Evolutionary conservation across 2,329 filamentous ascomycete genomes (phyloP), one percentile per base, ranked within the genome.

Genomic region (Penicillium sp.): DNA sequence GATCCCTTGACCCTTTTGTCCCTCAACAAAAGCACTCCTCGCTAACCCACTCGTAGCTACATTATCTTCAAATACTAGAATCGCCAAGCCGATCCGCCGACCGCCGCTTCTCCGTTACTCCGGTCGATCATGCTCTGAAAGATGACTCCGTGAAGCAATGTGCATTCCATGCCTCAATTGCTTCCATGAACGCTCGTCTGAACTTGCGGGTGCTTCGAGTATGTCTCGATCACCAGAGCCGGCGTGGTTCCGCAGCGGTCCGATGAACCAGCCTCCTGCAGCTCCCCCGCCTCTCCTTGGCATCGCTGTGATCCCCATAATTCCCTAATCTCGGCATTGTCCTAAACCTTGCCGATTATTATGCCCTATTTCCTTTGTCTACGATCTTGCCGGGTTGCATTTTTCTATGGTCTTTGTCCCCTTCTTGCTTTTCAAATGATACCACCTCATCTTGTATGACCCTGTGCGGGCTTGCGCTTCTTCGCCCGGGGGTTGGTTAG

Each of bases 31-130:
- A 35, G 11, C 19, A 14, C 33, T 35, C n/a, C 31, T 54, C 9
- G 33, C 66, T 71, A 57, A 68, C 58, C 51, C 40, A 63, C 40
- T 66, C 59, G 24, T 71, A 88, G 86, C 65, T 88, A 95, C 85
- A 93, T 96, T 73, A 95, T 96, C 69, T 83, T 95, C 71, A 95
- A 94, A 80, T 94, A 92, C 76, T 96, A 91, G 78, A 66, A 55
- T 59, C 39, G 54, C 56, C 55, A 31, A 47, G 40, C 46, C 40
- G 27, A 39, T 22, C 40, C 9, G 10, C 40, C 40, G 40, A 31
- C 46, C 40, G 37, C 37, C n/a, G 50, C 54, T 40, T 36, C 37
- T 35, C 41, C 47, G 47, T 31, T 4, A 2, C 43, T 37, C 11
- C 11, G 40, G 18, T 10, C 39, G 13, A 41, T 47, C n/a, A 24